These are phyloP conservation scores for Phytophthora vignae DNA, from an alignment of 352 stramenopile species.

Conservation along the genomic window DNA sequence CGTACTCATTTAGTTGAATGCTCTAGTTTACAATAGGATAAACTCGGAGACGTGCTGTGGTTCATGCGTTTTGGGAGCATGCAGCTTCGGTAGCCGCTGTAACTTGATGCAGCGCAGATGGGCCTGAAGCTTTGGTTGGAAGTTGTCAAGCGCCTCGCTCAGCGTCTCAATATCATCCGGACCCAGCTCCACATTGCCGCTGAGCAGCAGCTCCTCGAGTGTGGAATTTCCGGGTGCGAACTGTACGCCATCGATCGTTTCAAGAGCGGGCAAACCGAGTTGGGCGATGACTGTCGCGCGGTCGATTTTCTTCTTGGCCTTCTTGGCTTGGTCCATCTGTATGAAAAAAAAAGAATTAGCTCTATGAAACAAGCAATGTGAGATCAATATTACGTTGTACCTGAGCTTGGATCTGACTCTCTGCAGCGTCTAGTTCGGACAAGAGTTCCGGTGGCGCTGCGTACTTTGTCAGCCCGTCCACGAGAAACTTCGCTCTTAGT, in stretches of 20 bases:
- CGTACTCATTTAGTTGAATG: neutral
- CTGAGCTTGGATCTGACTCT: constrained; percentile 73
- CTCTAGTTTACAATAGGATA: constrained; percentile 26
- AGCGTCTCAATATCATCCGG: constrained; percentile 46
- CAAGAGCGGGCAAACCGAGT: constrained; percentile 65
- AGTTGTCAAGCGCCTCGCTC: constrained; percentile 46
- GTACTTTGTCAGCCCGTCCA: constrained; percentile 61
- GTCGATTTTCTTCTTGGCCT: constrained; percentile 86
- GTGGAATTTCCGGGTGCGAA: constrained; percentile 65
- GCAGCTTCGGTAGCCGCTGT: constrained; percentile 54
- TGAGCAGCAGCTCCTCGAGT: constrained; percentile 71
- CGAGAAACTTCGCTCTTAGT: constrained; percentile 44
- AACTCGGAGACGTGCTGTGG: constrained; percentile 40
- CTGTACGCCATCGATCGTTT: constrained; percentile 61
- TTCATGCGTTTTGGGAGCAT: constrained; percentile 10
- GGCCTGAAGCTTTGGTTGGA: constrained; percentile 49
- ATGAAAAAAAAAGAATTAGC: neutral
- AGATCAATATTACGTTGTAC: constrained; percentile 31
- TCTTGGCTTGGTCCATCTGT: constrained; percentile 81
- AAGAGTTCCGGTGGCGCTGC: constrained; percentile 57
- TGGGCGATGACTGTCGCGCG: constrained; percentile 54
- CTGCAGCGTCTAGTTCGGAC: constrained; percentile 63
- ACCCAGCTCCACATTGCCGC: constrained; percentile 61
- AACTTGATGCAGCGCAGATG: constrained; percentile 74
- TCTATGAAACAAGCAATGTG: neutral